Percentiles rank a stretch among this genome's conserved stretches.
phyloP scores from a whole-genome alignment of 331 rosid genomes.

The Rhamnella rubrinervis region DNA sequence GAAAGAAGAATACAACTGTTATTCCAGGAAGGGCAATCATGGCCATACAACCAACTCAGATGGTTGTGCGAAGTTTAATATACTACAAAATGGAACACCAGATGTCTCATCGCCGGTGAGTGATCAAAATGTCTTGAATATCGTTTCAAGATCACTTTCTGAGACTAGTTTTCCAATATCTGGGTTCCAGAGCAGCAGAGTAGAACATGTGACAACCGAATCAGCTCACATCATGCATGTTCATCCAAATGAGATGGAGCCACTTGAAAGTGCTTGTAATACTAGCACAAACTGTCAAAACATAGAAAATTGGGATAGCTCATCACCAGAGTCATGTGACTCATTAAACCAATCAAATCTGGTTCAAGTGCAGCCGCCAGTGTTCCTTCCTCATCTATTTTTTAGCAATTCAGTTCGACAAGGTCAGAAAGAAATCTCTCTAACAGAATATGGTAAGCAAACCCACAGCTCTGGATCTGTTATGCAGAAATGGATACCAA shows the following conservation, averaged over 20 bases:
- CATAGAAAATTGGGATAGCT: constrained; percentile 34
- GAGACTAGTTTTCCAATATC: constrained; percentile 17
- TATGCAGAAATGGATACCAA: constrained; percentile 75
- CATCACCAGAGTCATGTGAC: constrained; percentile 32
- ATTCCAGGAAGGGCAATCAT: constrained; percentile 48
- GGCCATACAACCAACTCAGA: constrained; percentile 31
- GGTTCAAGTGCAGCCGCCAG: constrained; percentile 36
- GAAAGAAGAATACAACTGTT: constrained; percentile 41
- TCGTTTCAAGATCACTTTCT: constrained; percentile 36
- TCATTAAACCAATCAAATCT: constrained; percentile 28
- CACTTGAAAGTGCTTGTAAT: constrained; percentile 22
- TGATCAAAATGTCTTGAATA: constrained; percentile 30
- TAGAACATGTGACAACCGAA: constrained; percentile 37
- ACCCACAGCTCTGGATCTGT: constrained; percentile 41
- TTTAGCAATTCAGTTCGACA: constrained; percentile 35
- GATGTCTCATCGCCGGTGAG: constrained; percentile 34
- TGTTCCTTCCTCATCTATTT: constrained; percentile 38
- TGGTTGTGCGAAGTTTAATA: constrained; percentile 35
- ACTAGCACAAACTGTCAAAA: constrained; percentile 26
- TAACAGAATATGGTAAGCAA: constrained; percentile 43
- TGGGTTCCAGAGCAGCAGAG: constrained; percentile 28
- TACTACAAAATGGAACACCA: constrained; percentile 35
- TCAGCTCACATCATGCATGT: constrained; percentile 34
- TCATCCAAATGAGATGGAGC: constrained; percentile 33
- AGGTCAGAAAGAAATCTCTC: constrained; percentile 42